A percentile compares a stretch with the other conserved stretches of the same genome.
phyloP scores from a whole-genome alignment of 108 stramenopile species.

The Epipyxis sp. region DNA sequence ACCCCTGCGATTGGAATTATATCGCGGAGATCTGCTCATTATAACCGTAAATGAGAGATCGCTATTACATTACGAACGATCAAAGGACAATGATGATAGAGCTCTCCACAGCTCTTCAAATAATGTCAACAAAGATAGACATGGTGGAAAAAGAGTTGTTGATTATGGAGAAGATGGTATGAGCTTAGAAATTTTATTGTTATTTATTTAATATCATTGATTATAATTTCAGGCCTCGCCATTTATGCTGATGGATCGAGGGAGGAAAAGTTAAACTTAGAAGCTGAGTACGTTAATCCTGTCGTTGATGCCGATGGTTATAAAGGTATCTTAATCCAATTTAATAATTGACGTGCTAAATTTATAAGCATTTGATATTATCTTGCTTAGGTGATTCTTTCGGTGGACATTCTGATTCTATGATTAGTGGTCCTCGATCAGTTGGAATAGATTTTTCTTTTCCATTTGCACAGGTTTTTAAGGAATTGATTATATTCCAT shows the following conservation, averaged over 20 bases:
- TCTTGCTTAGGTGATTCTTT: slow-evolving; percentile 65
- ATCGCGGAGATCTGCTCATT: slow-evolving; percentile 33
- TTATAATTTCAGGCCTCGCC: slow-evolving; percentile 28
- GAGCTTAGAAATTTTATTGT: not conserved
- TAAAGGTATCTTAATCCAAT: too few relatives aligned
- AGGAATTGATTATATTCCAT: too few relatives aligned
- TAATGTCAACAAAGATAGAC: slow-evolving; percentile 33
- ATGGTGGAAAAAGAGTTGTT: slow-evolving; percentile 45
- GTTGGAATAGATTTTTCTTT: slow-evolving; percentile 91
- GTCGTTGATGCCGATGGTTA: not conserved
- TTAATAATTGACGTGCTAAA: too few relatives aligned
- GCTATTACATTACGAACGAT: not conserved
- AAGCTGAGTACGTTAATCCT: not conserved
- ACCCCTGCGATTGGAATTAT: slow-evolving; percentile 42
- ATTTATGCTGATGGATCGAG: slow-evolving; percentile 52
- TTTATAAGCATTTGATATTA: too few relatives aligned
- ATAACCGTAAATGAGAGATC: slow-evolving; percentile 40
- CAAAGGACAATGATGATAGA: too few relatives aligned
- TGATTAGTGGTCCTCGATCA: slow-evolving; percentile 84
- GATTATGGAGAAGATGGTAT: slow-evolving; percentile 52
- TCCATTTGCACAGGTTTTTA: too few relatives aligned
- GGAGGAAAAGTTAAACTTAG: slow-evolving; percentile 36
- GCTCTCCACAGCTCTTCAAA: slow-evolving; percentile 37
- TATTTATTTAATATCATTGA: not conserved
- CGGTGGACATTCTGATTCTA: slow-evolving; percentile 75